Evolutionary conservation across 345 rosid species (phyloP), one percentile per base, ranked within the genome.

Genomic region (Lagerstroemia speciosa): DNA sequence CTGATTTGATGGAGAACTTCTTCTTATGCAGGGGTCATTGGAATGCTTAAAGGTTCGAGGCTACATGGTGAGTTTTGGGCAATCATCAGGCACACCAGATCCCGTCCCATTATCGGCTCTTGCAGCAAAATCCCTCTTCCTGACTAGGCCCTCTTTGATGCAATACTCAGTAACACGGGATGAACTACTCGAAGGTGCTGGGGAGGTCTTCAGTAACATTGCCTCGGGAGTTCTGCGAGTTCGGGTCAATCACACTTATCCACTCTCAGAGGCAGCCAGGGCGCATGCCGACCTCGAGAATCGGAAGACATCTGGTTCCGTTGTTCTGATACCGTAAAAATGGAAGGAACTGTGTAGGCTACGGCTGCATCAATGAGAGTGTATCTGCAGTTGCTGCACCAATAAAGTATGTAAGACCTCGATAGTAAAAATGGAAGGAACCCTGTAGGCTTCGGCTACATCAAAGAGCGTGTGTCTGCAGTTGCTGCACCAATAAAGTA

Each of bases 61-160:
- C 30, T 84, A 83, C 81, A 83, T 89, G 96, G 96, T 94, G 80
- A 81, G 86, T 70, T 91, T 84, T 55, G 96, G 99, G 65, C 93
- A 88, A 77, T 91, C 97, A 45, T 94, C 99, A 0, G 97, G 99
- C 32, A 15, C 72, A 16, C 89, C 84, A 9, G 95, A 94, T 71
- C 93, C 97, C 8, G 66, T 89, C 75, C 89, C 93, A 36, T 62
- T 91, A 67, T 78, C 96, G 30, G 92, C 88, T n/a, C 85, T 91
- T 8, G 86, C 80, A 7, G 71, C 91, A 5, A 94, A 89, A 69
- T 81, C 88, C 1, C 80, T 94, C 75, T 94, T 83, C 86, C 78
- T 94, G 79, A 89, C 95, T 0, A 85, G 96, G 81, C 98, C 97
- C 4, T 69, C 88, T 26, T 62, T 91, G 70, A 82, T 91, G 91